Percentiles rank a stretch among this genome's conserved stretches.
phyloP scores from a whole-genome alignment of 2,329 filamentous ascomycete species.

The Cryoendolithus antarcticus region DNA sequence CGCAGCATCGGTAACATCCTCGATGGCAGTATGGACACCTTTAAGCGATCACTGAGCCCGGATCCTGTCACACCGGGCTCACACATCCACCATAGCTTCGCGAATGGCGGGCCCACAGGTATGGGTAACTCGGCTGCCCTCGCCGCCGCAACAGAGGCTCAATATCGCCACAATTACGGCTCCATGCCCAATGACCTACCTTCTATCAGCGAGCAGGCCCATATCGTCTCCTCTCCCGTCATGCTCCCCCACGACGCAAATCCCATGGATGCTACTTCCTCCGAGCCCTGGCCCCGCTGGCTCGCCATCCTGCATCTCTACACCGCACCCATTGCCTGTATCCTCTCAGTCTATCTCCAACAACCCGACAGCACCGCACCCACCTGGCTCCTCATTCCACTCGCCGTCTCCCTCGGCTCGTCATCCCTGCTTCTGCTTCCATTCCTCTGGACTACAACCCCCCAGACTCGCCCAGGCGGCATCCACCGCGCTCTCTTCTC shows the following conservation, averaged over 20 bases:
- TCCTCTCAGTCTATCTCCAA: conserved; percentile 47
- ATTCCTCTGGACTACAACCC: conserved; percentile 54
- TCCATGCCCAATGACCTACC: not conserved
- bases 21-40: too few relatives aligned
- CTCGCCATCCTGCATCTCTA: conserved; percentile 75
- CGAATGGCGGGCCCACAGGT: conserved; percentile 13
- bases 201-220: conserved; percentile 2
- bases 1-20: not conserved
- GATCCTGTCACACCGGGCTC: not conserved
- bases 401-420: conserved; percentile 29
- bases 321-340: conserved; percentile 72
- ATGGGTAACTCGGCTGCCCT: conserved; percentile 24
- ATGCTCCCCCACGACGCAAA: conserved; percentile 1
- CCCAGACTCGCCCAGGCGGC: conserved; percentile 51
- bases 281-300: conserved; percentile 72
- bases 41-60: not conserved
- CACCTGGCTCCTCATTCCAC: conserved; percentile 44
- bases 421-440: conserved; percentile 56
- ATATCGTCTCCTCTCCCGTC: conserved; percentile 3
- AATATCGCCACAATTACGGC: conserved; percentile 15
- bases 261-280: conserved; percentile 6
- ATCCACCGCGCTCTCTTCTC: conserved; percentile 64
- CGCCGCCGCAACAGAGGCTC: conserved; percentile 16
- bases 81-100: conserved; percentile 8
- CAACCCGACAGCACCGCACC: conserved; percentile 35